Conservation (phyloP, 371 early-diverging fungal genomes). For the Syncephalastrum contaminatum region DNA sequence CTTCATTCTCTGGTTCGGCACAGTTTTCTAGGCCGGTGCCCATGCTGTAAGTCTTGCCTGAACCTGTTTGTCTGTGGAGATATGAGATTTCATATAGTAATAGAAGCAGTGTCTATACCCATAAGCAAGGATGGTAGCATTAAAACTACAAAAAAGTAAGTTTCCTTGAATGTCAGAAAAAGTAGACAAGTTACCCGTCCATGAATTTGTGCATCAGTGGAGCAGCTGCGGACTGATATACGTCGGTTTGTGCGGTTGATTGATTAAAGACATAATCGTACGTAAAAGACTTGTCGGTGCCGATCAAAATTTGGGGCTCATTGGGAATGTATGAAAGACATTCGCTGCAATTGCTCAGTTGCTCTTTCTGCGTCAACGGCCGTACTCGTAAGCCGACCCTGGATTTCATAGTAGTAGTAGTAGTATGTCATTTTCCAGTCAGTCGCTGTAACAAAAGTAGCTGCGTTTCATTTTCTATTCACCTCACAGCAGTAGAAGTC, state of each 20-base stretch:
- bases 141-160: slow-evolving; percentile 17
- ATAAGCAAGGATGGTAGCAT: slow-evolving; percentile 28
- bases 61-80: slow-evolving; percentile 74
- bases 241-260: slow-evolving; percentile 60
- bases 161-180: no score
- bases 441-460: slow-evolving; percentile 1
- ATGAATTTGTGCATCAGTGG: slow-evolving; percentile 83
- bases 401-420: neutral
- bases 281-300: slow-evolving; percentile 73
- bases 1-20: slow-evolving; percentile 44
- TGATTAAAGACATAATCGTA: slow-evolving; percentile 86
- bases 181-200: slow-evolving; percentile 71
- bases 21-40: slow-evolving; percentile 64
- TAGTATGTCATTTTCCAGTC: neutral
- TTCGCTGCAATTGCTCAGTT: slow-evolving; percentile 64
- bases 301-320: slow-evolving; percentile 63
- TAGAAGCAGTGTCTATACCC: slow-evolving; percentile 11
- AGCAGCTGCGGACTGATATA: slow-evolving; percentile 69
- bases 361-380: slow-evolving; percentile 76
- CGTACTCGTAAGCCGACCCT: slow-evolving; percentile 82
- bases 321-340: slow-evolving; percentile 66
- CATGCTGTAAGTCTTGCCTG: slow-evolving; percentile 99
- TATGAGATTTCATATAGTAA: neutral
- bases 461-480: slow-evolving; percentile 1
- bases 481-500: slow-evolving; percentile 38